phyloP scores from a whole-genome alignment of 768 basidiomycete genomes.

The Podaxis mareebaensis region DNA sequence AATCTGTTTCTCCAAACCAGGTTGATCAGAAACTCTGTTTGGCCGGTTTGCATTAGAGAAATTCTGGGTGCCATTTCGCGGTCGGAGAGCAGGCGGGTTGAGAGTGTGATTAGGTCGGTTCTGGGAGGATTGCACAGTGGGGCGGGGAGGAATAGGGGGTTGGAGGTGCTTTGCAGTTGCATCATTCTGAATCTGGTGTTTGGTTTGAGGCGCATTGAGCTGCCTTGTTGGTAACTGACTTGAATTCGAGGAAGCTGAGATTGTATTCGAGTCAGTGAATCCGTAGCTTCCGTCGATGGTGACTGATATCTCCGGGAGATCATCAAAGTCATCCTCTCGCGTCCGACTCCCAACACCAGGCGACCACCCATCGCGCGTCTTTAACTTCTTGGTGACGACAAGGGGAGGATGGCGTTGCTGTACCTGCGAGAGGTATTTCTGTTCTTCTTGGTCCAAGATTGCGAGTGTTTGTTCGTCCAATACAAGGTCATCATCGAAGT shows the following conservation, averaged over 20 bases:
- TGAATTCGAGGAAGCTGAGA: conserved; percentile 19
- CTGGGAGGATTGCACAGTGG: not conserved
- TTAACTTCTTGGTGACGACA: conserved; percentile 55
- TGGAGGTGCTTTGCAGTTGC: not conserved
- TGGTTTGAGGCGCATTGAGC: not conserved
- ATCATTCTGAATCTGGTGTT: not conserved
- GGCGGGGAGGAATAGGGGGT: not conserved
- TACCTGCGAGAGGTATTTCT: conserved; percentile 31
- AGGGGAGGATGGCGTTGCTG: conserved; percentile 28
- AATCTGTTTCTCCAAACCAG: conserved; percentile 24
- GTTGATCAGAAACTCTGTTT: not conserved
- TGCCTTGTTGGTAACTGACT: not conserved
- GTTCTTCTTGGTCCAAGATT: conserved; percentile 60
- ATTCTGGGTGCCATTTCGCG: not conserved
- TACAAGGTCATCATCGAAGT: conserved; percentile 61
- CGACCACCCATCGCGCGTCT: conserved; percentile 47
- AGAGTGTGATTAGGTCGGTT: not conserved
- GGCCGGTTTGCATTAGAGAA: not conserved
- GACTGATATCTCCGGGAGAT: conserved; percentile 57
- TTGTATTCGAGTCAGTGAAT: conserved; percentile 24
- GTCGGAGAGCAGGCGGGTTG: not conserved
- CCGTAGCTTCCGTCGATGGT: conserved; percentile 55
- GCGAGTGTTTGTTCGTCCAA: conserved; percentile 65
- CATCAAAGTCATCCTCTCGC: conserved; percentile 39
- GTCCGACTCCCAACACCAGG: conserved; percentile 29